Percentiles rank a stretch among this genome's conserved stretches.
These are phyloP conservation scores for Stephanodiscus minutulus DNA, from an alignment of 108 stramenopile genomes.

Conservation along the genomic window DNA sequence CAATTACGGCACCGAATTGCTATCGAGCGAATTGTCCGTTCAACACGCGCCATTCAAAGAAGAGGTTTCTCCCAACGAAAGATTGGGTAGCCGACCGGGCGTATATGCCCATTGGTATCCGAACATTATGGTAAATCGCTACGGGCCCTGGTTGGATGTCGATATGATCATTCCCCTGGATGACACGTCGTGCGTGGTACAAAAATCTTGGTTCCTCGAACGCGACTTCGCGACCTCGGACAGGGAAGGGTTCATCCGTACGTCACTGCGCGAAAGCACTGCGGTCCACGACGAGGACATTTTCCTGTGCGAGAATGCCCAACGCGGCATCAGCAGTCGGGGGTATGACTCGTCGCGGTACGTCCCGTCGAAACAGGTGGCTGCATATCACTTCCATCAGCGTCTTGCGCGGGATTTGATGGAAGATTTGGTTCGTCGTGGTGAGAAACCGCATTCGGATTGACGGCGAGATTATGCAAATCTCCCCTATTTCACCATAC, in stretches of 20 bases:
- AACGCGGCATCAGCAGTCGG: slow-evolving; percentile 22
- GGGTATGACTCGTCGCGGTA: slow-evolving; percentile 37
- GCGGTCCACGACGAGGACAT: slow-evolving; percentile 48
- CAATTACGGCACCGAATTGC: slow-evolving; percentile 24
- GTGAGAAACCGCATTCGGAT: neutral
- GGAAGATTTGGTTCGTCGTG: neutral
- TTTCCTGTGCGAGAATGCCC: slow-evolving; percentile 43
- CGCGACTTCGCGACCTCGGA: neutral
- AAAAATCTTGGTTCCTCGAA: slow-evolving; percentile 34
- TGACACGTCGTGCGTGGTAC: slow-evolving; percentile 7
- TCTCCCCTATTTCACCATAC: neutral
- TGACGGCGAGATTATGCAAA: neutral
- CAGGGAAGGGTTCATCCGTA: slow-evolving; percentile 7
- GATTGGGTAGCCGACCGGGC: slow-evolving; percentile 24
- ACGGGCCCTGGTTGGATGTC: slow-evolving; percentile 48
- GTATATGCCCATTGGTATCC: slow-evolving; percentile 41
- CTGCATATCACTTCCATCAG: slow-evolving; percentile 25
- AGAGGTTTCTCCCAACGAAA: neutral
- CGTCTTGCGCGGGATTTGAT: slow-evolving; percentile 6
- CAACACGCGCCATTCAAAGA: slow-evolving; percentile 24
- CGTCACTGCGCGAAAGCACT: slow-evolving; percentile 15
- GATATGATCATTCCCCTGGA: slow-evolving; percentile 34
- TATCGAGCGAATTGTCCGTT: slow-evolving; percentile 21
- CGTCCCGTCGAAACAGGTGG: slow-evolving; percentile 23
- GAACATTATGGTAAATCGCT: slow-evolving; percentile 42